Evolutionary conservation across 805 yeast species (phyloP).

Genomic region (Kazachstania kunashirensis): DNA sequence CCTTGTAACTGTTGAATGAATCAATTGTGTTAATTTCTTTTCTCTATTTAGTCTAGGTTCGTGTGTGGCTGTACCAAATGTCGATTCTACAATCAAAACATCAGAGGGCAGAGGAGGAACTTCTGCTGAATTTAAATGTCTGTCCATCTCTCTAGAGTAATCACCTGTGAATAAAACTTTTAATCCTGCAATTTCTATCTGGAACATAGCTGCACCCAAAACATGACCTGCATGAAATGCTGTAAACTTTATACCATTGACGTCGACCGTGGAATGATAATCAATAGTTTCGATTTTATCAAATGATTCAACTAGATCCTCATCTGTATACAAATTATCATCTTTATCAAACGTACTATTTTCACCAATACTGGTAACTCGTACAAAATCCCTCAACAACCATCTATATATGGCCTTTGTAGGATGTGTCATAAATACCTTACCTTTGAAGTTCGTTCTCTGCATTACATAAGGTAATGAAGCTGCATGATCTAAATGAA

Average conservation of each 20-base stretch:
- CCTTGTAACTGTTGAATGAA: conserved; percentile 71
- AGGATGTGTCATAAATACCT: conserved; percentile 98
- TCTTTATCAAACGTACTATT: conserved; percentile 31
- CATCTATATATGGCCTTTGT: conserved; percentile 96
- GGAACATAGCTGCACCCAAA: conserved; percentile 95
- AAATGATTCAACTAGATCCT: conserved; percentile 77
- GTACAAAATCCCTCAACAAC: conserved; percentile 87
- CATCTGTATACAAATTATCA: conserved; percentile 73
- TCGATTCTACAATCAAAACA: conserved; percentile 84
- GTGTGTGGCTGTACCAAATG: conserved; percentile 96
- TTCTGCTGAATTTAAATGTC: conserved; percentile 93
- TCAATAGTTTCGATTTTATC: conserved; percentile 90
- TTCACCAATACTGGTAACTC: conserved; percentile 61
- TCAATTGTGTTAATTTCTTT: conserved; percentile 63
- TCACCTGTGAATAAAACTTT: conserved; percentile 91
- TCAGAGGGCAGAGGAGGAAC: conserved; percentile 85
- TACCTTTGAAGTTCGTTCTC: conserved; percentile 85
- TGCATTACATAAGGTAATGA: conserved; percentile 97
- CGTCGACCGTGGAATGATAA: conserved; percentile 89
- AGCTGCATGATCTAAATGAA: conserved; percentile 97
- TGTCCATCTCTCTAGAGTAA: conserved; percentile 88
- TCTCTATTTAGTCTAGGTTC: conserved; percentile 86
- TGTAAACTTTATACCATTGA: conserved; percentile 89
- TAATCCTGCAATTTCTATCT: conserved; percentile 88
- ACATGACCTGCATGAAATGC: conserved; percentile 99